Evolutionary conservation across 78 protist genomes (phyloP).

Genomic region (Protostelium mycophagum): DNA sequence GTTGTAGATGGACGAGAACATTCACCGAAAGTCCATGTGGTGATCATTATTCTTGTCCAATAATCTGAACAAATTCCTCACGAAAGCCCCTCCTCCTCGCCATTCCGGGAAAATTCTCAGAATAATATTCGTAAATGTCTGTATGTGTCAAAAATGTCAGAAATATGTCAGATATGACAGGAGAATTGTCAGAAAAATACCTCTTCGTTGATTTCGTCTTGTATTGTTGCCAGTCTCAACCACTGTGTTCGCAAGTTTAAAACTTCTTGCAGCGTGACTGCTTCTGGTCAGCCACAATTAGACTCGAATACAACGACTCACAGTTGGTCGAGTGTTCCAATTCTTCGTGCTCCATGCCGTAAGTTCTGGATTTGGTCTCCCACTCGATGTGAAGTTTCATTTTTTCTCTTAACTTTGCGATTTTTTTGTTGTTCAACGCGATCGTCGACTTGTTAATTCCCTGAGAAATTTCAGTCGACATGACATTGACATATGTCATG

Average conservation of each 20-base stretch:
- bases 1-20: no score
- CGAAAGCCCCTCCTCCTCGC: background rate
- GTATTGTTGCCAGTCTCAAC: background rate
- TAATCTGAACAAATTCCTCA: background rate
- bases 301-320: background rate
- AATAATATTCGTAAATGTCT: background rate
- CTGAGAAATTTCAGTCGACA: background rate
- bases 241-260: background rate
- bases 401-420: background rate
- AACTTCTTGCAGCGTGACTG: background rate
- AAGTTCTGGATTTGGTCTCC: background rate
- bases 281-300: no score
- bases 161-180: no score
- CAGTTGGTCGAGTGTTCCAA: background rate
- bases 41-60: background rate
- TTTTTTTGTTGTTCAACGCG: background rate
- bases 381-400: background rate
- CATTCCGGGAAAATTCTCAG: background rate
- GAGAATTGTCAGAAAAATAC: background rate
- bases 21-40: background rate
- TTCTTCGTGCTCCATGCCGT: background rate
- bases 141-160: no score
- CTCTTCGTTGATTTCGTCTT: background rate
- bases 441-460: background rate
- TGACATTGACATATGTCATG: background rate